Base-by-base conservation (phyloP, 1,139 yeast genomes). In the Suhomyces yuchorum region DNA sequence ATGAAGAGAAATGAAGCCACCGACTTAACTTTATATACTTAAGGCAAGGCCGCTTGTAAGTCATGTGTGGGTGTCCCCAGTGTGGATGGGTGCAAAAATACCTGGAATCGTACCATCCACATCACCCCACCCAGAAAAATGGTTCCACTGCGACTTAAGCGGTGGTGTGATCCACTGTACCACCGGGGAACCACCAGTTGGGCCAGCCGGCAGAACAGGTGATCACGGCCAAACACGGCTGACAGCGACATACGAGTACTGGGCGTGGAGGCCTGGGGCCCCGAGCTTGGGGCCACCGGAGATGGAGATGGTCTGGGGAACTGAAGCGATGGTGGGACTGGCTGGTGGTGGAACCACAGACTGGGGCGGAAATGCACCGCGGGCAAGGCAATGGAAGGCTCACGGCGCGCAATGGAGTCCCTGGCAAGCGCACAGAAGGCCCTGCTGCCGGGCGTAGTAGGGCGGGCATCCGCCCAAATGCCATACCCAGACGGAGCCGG, bases 11-110 rank as follows among this genome's bases (percentile, higher is more conserved):
- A 3, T 20, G 24, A 17, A 8, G 30, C 28, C 39, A 35, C n/a
- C 3, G 15, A 8, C 14, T 5, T 18, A 3, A 8, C 42, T 22
- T 40, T 39, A 39, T 39, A 39, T 42, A 37, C 18, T 19, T n/a
- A n/a, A n/a, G 22, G 37, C 28, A 23, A n/a, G n/a, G n/a, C n/a
- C n/a, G n/a, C n/a, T n/a, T n/a, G n/a, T n/a, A n/a, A n/a, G n/a
- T n/a, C n/a, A n/a, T n/a, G 26, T 23, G 26, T 8, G 26, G 9
- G 8, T 23, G 9, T 26, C 6, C 4, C 30, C 4, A 4, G 12
- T 11, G 30, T 12, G n/a, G n/a, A 26, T 44, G 46, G 48, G 44
- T 47, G 50, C 50, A 47, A 47, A 47, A 47, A 18, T 17, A 20
- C 7, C 42, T 7, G 39, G 38, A 47, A 35, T 47, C 47, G 38